These are phyloP conservation scores for Pseudogymnoascus verrucosus DNA, from an alignment of 2,329 filamentous ascomycete genomes.

Conservation along the genomic window DNA sequence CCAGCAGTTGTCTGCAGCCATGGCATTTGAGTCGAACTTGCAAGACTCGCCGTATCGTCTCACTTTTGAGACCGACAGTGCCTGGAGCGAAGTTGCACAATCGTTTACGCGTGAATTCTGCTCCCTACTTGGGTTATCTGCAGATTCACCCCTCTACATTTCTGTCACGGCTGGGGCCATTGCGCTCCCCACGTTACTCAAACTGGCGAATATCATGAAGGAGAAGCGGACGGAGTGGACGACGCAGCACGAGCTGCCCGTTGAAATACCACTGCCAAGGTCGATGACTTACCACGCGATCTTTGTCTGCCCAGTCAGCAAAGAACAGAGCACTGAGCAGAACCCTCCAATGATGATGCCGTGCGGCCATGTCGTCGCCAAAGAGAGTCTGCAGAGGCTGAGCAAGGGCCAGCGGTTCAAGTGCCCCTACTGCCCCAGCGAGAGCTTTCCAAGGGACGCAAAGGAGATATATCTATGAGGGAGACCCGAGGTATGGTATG, in stretches of 20 bases:
- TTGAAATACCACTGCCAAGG: slow-evolving; percentile 54
- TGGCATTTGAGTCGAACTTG: slow-evolving; percentile 73
- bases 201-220: slow-evolving; percentile 79
- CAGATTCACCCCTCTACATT: slow-evolving; percentile 87
- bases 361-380: slow-evolving; percentile 88
- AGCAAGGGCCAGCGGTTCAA: slow-evolving; percentile 79
- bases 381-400: slow-evolving; percentile 71
- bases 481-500: not conserved
- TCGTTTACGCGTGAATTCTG: slow-evolving; percentile 94
- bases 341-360: slow-evolving; percentile 97
- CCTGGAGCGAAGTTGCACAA: slow-evolving; percentile 76
- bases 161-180: slow-evolving; percentile 89
- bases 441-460: slow-evolving; percentile 71
- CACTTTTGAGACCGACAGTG: slow-evolving; percentile 65
- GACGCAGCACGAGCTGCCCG: slow-evolving; percentile 79
- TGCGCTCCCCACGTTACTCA: slow-evolving; percentile 79
- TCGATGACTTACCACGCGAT: slow-evolving; percentile 81
- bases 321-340: slow-evolving; percentile 85
- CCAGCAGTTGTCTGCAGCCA: slow-evolving; percentile 69
- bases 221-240: slow-evolving; percentile 94
- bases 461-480: slow-evolving; percentile 20
- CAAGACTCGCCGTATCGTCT: slow-evolving; percentile 66
- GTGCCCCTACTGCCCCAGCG: slow-evolving; percentile 89
- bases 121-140: slow-evolving; percentile 78
- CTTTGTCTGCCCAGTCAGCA: slow-evolving; percentile 94